Evolutionary conservation across 345 rosid species (phyloP), one percentile per base, ranked within the genome.

Genomic region (Firmiana major): DNA sequence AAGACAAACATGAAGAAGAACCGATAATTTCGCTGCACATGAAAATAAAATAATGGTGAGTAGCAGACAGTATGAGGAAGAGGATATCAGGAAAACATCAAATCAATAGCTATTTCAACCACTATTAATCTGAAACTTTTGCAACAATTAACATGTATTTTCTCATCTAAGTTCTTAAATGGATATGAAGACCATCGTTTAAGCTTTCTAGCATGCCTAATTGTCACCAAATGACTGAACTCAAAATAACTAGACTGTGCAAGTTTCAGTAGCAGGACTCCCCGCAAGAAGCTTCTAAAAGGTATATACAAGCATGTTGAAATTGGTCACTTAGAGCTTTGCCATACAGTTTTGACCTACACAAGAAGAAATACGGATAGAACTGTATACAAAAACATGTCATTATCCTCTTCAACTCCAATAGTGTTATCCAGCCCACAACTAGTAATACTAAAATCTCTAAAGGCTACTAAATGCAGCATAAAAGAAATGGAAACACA

Each of bases 1-100:
- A 90, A 92, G 81, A 96, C 92, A 79, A 96, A 96, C 91, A 89
- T 89, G 92, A 90, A 91, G 93, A 93, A 96, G 94, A 93, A 96
- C 63, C 97, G 88, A 77, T 96, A 96, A 83, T 93, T 96, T 71
- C 99, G 89, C 98, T 97, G 92, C 93, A 89, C 21, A 60, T 63
- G 83, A n/a, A n/a, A 31, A 16, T 51, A 16, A 24, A 75, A 45
- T 48, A 22, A 75, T 17, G 3, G 9, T n/a, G 19, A 19, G 26
- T 8, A 16, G 22, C 17, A 24, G 7, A 24, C 69, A 62, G 45
- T 51, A 31, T 55, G 40, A 51, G 12, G 49, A 71, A 49, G 60
- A 17, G 58, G 9, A 51, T 49, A 31, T 9, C 45, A 9, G 42
- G 31, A 71, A 71, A 28, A 31, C 21, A 31, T 51, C 60, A 51